Evolutionary conservation across 208 protist species (phyloP).

Genomic region (Leishmania gerbilli): DNA sequence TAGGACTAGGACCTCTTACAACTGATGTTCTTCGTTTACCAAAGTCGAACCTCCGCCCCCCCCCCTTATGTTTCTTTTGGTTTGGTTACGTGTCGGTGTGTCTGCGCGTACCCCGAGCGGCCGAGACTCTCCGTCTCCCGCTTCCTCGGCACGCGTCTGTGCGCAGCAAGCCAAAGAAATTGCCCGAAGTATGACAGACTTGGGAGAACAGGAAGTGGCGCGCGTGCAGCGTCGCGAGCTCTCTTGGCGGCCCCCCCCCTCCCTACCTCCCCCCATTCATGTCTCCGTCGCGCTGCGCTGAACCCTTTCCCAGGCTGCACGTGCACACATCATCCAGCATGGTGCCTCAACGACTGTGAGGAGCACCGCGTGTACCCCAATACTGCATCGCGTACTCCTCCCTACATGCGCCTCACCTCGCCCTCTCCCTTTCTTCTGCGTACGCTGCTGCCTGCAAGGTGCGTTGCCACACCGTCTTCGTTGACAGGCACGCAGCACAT

Average conservation of each 20-base stretch:
- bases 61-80: neutral
- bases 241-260: neutral
- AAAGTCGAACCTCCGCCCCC: neutral
- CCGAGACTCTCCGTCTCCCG: neutral
- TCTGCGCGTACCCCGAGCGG: neutral
- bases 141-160: neutral
- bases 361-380: too few relatives aligned
- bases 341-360: slow-evolving; percentile 14
- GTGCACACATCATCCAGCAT: neutral
- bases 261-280: neutral
- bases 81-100: neutral
- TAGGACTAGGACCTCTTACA: neutral
- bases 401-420: neutral
- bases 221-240: too few relatives aligned
- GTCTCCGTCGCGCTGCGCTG: too few relatives aligned
- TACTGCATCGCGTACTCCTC: too few relatives aligned
- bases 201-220: neutral
- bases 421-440: too few relatives aligned
- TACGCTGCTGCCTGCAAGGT: too few relatives aligned
- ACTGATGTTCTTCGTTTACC: neutral
- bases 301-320: neutral
- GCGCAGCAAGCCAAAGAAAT: neutral
- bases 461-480: too few relatives aligned
- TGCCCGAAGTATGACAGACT: neutral
- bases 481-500: too few relatives aligned